Percentiles rank a stretch among this genome's conserved stretches.
These are phyloP conservation scores for Backusella macrospora DNA, from an alignment of 192 early-diverging fungal genomes.

Conservation along the genomic window DNA sequence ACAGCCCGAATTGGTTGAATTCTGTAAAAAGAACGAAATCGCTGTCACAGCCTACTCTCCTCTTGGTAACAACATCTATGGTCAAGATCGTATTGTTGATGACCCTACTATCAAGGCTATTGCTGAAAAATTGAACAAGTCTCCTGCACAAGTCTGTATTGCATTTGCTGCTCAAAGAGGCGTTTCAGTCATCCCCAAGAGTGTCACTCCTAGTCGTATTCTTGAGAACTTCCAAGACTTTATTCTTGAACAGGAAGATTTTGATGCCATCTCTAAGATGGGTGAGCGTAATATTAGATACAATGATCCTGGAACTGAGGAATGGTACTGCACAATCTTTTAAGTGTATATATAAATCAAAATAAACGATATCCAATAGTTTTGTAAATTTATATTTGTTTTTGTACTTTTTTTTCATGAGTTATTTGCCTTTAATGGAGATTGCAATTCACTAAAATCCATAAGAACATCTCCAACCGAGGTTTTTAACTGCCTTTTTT, in stretches of 20 bases:
- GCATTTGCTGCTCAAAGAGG: constrained; percentile 78
- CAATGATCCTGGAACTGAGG: constrained; percentile 44
- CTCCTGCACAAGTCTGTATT: constrained; percentile 75
- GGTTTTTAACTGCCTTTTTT: no score
- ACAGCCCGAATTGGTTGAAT: constrained; percentile 73
- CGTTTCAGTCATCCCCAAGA: constrained; percentile 81
- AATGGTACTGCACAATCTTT: constrained; percentile 37
- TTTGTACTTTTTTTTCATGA: neutral
- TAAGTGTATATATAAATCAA: constrained; percentile 7
- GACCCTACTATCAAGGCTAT: constrained; percentile 38
- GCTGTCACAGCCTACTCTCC: constrained; percentile 85
- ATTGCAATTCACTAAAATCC: neutral
- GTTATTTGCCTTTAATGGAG: neutral
- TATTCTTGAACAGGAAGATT: constrained; percentile 47
- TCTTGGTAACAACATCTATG: constrained; percentile 58
- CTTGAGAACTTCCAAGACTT: constrained; percentile 60
- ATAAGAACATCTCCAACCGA: no score
- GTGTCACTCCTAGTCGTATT: constrained; percentile 65
- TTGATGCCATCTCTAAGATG: constrained; percentile 39
- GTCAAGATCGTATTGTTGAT: constrained; percentile 38
- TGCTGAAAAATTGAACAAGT: constrained; percentile 65
- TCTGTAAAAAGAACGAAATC: constrained; percentile 70
- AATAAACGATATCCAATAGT: constrained; percentile 4
- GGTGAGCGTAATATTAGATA: constrained; percentile 45
- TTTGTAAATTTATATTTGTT: neutral